Evolutionary conservation across 176 grass and related monocot genomes (phyloP), one percentile per base, ranked within the genome.

Genomic region (Typha latifolia): DNA sequence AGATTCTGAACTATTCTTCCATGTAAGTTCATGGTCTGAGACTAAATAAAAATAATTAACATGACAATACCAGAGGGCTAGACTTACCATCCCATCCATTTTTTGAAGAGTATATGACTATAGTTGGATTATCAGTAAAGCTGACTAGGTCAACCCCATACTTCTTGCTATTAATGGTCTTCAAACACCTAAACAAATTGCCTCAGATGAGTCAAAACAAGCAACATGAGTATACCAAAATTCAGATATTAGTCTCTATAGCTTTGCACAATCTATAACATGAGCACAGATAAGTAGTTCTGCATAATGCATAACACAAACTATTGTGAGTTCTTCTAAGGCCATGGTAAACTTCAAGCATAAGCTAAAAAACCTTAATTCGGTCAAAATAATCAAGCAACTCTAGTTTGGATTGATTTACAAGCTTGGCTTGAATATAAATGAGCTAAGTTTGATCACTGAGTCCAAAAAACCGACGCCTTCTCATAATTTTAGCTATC

Each of bases 161-260:
- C 11, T 97, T 97, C 80, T 97, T 97, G 81, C 94, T 97, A 86
- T 97, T 97, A 74, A 97, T 97, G 21, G 94, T 97, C 81, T 97
- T 97, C 78, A 97, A 84, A 77, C 94, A 97, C 61, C 94, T 97
- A 77, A 16, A 70, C 32, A 12, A 73, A 11, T 12, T 61, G 12
- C 31, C 52, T 18, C 52, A 57, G 9, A 57, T 57, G 52, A 57
- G 52, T 7, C 3, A 18, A 57, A 57, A 57, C 52, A 57, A 20
- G 20, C 14, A 16, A 47, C 12, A 14, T 24, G 13, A 23, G 48
- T 14, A 57, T 56, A 15, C 24, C 4, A n/a, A 32, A 34, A 37
- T 31, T n/a, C 29, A 32, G 18, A 9, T 53, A n/a, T 53, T 13
- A 56, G 51, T 32, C 34, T 37, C 34, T 37, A 37, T 6, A 37